phyloP scores from a whole-genome alignment of 805 yeast species.

The Yarrowia yakushimensis region DNA sequence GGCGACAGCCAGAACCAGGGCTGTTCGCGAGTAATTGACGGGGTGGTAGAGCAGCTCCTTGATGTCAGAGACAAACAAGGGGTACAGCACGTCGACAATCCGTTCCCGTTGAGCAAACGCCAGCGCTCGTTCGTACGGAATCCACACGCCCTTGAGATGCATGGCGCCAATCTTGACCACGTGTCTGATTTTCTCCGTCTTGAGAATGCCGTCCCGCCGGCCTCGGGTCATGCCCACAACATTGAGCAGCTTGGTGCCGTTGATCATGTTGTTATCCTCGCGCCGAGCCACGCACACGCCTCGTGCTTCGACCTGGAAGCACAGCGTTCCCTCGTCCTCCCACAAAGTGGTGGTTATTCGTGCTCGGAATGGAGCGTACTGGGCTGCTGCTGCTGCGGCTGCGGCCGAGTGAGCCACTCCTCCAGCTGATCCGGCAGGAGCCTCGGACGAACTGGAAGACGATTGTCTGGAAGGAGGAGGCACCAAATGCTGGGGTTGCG shows the following conservation, averaged over 20 bases:
- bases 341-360: constrained; percentile 77
- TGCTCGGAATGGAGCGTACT: constrained; percentile 37
- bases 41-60: constrained; percentile 37
- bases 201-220: constrained; percentile 80
- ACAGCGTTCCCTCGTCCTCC: constrained; percentile 83
- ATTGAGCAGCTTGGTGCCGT: constrained; percentile 78
- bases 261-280: constrained; percentile 84
- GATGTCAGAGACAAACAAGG: constrained; percentile 65
- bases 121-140: constrained; percentile 77
- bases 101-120: constrained; percentile 79
- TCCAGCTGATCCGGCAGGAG: neutral
- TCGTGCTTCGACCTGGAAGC: constrained; percentile 80
- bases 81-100: constrained; percentile 64
- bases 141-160: constrained; percentile 90
- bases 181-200: constrained; percentile 70
- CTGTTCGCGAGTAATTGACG: constrained; percentile 36
- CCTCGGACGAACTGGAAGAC: neutral
- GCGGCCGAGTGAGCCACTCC: neutral
- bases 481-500: neutral
- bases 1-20: constrained; percentile 38
- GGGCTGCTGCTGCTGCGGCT: constrained; percentile 14
- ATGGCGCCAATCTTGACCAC: constrained; percentile 84
- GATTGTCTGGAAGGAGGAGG: constrained; percentile 5
- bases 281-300: constrained; percentile 77
- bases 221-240: constrained; percentile 88